Evolutionary conservation across 495 filamentous ascomycete genomes (phyloP), one percentile per base, ranked within the genome.

Genomic region (Polyplosphaeria fusca): DNA sequence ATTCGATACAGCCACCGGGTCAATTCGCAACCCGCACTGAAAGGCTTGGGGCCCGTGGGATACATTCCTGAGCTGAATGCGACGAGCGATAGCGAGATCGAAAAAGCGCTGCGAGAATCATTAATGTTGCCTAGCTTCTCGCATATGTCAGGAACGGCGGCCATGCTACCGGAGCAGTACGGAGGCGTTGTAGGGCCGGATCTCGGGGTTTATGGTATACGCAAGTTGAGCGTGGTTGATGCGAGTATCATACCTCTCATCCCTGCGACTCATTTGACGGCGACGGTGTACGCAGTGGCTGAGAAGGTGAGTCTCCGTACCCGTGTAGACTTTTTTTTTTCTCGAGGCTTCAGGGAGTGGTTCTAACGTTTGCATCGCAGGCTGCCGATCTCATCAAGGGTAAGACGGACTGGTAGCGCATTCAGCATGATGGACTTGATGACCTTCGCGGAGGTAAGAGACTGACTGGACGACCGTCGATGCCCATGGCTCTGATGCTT

Each of bases 221-320:
- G 58, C 27, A 48, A 43, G 25, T 19, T 68, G 30, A 38, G 53
- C 2, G 48, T 60, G 18, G 48, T 65, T 5, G 65, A 66, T 63
- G 63, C 65, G 11, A 61, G 56, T 46, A 55, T 67, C 4, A 30
- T 67, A 3, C 64, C 64, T 13, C 39, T 64, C 35, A 57, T 63
- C n/a, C 49, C 50, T 1, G 32, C 28, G 2, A 42, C 28, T n/a
- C 44, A 56, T 38, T 32, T 60, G 50, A 48, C 57, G 49, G 51
- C 55, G 7, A 64, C 51, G 1, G 49, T 67, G 27, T 66, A 66
- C 58, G 55, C 50, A 25, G 47, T 67, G 35, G 61, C 64, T 12
- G 55, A 60, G 42, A 67, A 54, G 41, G 64, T n/a, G n/a, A n/a
- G n/a, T n/a, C n/a, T n/a, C n/a, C n/a, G n/a, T n/a, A n/a, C n/a